Conservation (phyloP, 371 early-diverging fungal genomes). For the Encephalitozoon hellem region DNA sequence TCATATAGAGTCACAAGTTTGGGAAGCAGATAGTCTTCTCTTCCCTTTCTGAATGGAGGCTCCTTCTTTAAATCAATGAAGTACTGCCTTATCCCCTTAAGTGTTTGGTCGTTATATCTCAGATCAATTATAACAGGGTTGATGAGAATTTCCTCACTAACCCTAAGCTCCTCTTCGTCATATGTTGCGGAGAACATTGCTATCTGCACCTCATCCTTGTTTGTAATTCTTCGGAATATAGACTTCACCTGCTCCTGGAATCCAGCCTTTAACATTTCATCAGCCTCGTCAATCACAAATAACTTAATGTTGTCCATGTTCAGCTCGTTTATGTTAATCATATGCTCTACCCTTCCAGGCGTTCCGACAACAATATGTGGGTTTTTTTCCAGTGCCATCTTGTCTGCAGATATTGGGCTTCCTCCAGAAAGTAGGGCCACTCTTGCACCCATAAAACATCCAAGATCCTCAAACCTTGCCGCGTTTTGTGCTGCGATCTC, state of each 20-base stretch:
- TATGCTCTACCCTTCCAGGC: slow-evolving; percentile 95
- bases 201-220: slow-evolving; percentile 77
- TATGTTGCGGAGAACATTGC: slow-evolving; percentile 94
- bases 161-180: slow-evolving; percentile 85
- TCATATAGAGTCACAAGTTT: slow-evolving; percentile 72
- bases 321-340: slow-evolving; percentile 79
- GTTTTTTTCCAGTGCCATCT: slow-evolving; percentile 67
- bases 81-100: slow-evolving; percentile 98
- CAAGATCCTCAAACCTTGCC: slow-evolving; percentile 76
- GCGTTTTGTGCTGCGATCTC: slow-evolving; percentile 94
- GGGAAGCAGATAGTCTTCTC: slow-evolving; percentile 69
- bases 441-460: slow-evolving; percentile 82
- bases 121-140: slow-evolving; percentile 93
- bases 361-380: slow-evolving; percentile 93
- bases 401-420: slow-evolving; percentile 77
- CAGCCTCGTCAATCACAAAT: slow-evolving; percentile 96
- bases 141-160: slow-evolving; percentile 84
- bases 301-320: slow-evolving; percentile 79
- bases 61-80: slow-evolving; percentile 71
- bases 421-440: slow-evolving; percentile 93
- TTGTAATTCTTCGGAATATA: slow-evolving; percentile 76
- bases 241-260: slow-evolving; percentile 97
- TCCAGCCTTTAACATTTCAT: slow-evolving; percentile 87
- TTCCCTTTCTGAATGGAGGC: slow-evolving; percentile 67
- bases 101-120: slow-evolving; percentile 97